A percentile compares a stretch with the other conserved stretches of the same genome.
phyloP scores from a whole-genome alignment of 2,329 filamentous ascomycete species.

The Trichoderma brevicompactum region DNA sequence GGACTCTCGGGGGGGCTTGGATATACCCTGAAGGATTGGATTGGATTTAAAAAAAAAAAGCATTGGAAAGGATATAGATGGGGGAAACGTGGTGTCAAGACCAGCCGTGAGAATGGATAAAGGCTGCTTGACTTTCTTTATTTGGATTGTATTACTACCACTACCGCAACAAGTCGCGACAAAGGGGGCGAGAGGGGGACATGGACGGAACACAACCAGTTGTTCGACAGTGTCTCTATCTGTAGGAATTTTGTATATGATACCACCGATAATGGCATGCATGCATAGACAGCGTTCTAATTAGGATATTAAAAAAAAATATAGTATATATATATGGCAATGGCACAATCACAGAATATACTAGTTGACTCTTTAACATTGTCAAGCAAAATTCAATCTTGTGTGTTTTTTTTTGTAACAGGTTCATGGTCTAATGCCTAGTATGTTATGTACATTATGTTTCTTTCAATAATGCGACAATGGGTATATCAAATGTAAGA shows the following conservation, averaged over 20 bases:
- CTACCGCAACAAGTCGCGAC: background rate
- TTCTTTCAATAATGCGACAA: too few relatives aligned
- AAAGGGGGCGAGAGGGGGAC: background rate
- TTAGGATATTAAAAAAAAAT: background rate
- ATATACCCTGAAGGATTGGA: background rate
- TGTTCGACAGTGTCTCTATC: background rate
- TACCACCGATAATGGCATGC: constrained; percentile 10
- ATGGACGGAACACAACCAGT: background rate
- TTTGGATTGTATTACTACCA: constrained; percentile 15
- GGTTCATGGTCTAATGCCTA: too few relatives aligned
- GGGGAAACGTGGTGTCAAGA: background rate
- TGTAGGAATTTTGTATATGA: constrained; percentile 1
- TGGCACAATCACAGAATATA: background rate
- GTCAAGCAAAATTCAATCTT: background rate
- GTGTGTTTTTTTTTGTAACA: background rate
- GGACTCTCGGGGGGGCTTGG: background rate
- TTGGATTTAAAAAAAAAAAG: background rate
- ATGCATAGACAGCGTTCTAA: constrained; percentile 14
- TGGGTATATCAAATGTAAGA: background rate
- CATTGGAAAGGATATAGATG: background rate
- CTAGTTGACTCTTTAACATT: background rate
- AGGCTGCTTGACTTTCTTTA: background rate
- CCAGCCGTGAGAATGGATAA: background rate
- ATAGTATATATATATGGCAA: background rate
- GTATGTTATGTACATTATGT: too few relatives aligned